phyloP scores from a whole-genome alignment of 805 yeast genomes.

The Starmera amethionina region DNA sequence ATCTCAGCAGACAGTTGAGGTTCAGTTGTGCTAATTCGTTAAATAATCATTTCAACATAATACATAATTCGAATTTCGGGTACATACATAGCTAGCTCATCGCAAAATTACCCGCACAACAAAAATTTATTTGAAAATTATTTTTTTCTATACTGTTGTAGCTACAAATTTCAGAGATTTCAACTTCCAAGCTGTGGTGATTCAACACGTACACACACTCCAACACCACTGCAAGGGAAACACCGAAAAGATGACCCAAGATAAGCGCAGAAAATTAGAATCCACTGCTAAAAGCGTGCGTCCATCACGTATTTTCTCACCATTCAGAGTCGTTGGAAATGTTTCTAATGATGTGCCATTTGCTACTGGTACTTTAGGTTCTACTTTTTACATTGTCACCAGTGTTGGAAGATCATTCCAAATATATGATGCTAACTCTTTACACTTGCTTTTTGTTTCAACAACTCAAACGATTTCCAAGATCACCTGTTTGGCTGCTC shows the following conservation, averaged over 20 bases:
- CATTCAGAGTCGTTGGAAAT: conserved; percentile 82
- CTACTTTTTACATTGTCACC: conserved; percentile 79
- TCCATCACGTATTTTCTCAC: conserved; percentile 63
- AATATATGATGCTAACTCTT: conserved; percentile 82
- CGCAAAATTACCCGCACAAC: too few relatives aligned
- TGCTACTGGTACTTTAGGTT: conserved; percentile 81
- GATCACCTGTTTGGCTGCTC: conserved; percentile 67
- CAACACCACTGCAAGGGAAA: too few relatives aligned
- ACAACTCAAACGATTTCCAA: conserved; percentile 62
- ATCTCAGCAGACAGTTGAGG: too few relatives aligned
- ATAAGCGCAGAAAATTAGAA: conserved; percentile 11
- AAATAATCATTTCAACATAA: too few relatives aligned
- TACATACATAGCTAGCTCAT: too few relatives aligned
- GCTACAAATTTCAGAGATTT: too few relatives aligned
- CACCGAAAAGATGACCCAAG: not conserved
- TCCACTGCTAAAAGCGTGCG: conserved; percentile 2
- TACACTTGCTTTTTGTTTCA: conserved; percentile 80
- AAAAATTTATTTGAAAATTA: too few relatives aligned
- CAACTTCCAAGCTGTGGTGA: too few relatives aligned
- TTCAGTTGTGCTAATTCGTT: too few relatives aligned
- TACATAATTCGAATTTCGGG: too few relatives aligned
- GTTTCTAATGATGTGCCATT: conserved; percentile 84
- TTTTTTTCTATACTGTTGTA: too few relatives aligned
- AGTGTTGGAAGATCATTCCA: conserved; percentile 87
- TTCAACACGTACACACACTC: too few relatives aligned